These are phyloP conservation scores for Penicillium nucicola DNA, from an alignment of 495 filamentous ascomycete genomes.

Conservation along the genomic window DNA sequence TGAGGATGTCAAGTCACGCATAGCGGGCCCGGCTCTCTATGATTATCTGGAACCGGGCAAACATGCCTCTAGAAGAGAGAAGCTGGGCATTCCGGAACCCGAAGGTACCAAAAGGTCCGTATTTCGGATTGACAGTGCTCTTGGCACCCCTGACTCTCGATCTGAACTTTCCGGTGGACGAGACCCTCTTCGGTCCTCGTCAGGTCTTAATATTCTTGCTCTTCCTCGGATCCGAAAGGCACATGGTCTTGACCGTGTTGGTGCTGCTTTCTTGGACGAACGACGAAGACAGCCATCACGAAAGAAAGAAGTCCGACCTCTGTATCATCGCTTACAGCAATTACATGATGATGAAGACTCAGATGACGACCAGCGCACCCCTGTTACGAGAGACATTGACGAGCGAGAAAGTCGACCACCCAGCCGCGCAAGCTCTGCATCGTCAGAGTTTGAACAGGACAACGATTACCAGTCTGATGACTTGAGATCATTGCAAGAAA, in stretches of 20 bases:
- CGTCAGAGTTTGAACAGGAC: constrained; percentile 59
- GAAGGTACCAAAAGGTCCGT: constrained; percentile 48
- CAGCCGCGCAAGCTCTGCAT: constrained; percentile 71
- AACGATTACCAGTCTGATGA: constrained; percentile 49
- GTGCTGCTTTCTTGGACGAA: constrained; percentile 72
- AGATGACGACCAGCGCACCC: constrained; percentile 55
- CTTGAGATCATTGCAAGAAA: constrained; percentile 12
- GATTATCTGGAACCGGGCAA: constrained; percentile 80
- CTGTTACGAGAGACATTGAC: constrained; percentile 69
- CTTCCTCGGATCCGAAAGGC: constrained; percentile 72
- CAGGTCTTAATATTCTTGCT: constrained; percentile 56
- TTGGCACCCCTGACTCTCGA: constrained; percentile 68
- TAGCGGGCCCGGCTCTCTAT: constrained; percentile 77
- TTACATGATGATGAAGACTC: constrained; percentile 59
- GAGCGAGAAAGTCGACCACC: constrained; percentile 77
- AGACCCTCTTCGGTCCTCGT: constrained; percentile 31
- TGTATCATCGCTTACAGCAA: constrained; percentile 56
- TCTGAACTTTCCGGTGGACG: constrained; percentile 26
- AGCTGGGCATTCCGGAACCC: constrained; percentile 71
- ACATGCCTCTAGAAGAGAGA: constrained; percentile 70
- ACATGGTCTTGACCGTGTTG: constrained; percentile 55
- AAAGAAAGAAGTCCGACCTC: constrained; percentile 49
- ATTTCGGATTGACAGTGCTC: constrained; percentile 51
- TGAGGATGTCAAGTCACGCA: constrained; percentile 77
- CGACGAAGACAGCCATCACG: constrained; percentile 60